Conservation (phyloP, 2,329 filamentous ascomycete genomes). For the Cucurbitaria berberidis region DNA sequence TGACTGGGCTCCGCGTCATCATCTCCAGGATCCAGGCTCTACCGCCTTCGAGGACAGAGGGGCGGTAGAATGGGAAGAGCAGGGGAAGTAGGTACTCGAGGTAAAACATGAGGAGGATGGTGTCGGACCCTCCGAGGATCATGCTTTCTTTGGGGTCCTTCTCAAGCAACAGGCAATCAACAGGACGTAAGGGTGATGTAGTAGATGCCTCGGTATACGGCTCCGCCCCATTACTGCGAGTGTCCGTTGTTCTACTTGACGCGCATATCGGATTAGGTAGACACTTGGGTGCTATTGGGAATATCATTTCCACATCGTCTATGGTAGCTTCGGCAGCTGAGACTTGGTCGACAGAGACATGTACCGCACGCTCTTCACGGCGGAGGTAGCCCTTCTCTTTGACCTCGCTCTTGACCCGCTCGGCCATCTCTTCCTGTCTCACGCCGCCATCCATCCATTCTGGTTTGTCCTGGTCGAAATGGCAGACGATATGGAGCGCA, state of each 20-base stretch:
- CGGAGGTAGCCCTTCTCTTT: slow-evolving; percentile 61
- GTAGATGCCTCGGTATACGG: not conserved
- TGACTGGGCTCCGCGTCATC: slow-evolving; percentile 58
- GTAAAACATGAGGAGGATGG: slow-evolving; percentile 52
- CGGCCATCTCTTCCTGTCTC: slow-evolving; percentile 58
- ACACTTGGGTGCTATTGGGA: not conserved
- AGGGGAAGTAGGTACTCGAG: slow-evolving; percentile 68
- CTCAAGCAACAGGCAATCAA: not conserved
- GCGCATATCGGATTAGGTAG: not conserved
- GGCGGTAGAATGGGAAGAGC: slow-evolving; percentile 68
- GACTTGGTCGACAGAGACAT: not conserved
- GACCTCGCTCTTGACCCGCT: slow-evolving; percentile 63
- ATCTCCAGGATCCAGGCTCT: slow-evolving; percentile 66
- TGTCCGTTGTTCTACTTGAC: not conserved
- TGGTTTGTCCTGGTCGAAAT: slow-evolving; percentile 56
- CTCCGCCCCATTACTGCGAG: not conserved
- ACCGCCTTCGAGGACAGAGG: slow-evolving; percentile 62
- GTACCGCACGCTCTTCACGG: not conserved
- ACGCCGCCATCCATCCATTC: slow-evolving; percentile 39
- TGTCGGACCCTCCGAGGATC: not conserved
- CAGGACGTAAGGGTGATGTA: not conserved
- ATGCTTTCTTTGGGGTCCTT: not conserved
- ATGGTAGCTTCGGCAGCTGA: not conserved
- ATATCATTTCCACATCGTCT: not conserved
- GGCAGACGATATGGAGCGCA: slow-evolving; percentile 63